Percentiles rank a stretch among this genome's conserved stretches.
These are phyloP conservation scores for Entamoeba moshkovskii DNA, from an alignment of 208 protist species.

Conservation along the genomic window DNA sequence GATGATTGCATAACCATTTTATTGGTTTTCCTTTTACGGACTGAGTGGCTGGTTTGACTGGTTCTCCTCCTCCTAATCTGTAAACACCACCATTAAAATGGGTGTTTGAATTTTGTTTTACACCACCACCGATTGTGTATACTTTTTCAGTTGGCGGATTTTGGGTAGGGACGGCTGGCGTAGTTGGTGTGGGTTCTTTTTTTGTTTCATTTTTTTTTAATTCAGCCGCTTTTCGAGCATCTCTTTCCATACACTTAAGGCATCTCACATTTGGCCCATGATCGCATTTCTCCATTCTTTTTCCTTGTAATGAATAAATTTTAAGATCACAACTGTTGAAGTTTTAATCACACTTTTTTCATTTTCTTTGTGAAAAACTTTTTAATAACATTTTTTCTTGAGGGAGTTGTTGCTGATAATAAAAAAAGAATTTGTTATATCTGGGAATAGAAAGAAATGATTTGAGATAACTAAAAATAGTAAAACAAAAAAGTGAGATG, in stretches of 20 bases:
- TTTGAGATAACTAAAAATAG: background rate
- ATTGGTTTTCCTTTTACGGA: background rate
- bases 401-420: background rate
- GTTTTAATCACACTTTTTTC: too few relatives aligned
- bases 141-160: background rate
- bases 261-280: background rate
- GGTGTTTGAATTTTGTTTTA: background rate
- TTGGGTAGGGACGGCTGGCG: background rate
- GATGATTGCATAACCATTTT: background rate
- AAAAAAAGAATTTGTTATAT: background rate
- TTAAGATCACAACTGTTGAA: background rate
- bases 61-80: background rate
- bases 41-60: background rate
- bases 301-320: background rate
- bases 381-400: background rate
- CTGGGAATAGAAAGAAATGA: background rate
- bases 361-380: background rate
- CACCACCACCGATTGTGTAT: background rate
- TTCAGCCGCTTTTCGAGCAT: background rate
- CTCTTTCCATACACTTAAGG: background rate
- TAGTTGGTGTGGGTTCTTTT: background rate
- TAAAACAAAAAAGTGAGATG: background rate
- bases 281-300: background rate
- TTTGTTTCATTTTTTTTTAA: background rate
- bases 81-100: background rate